Conservation (phyloP, 108 stramenopile genomes). For the Stephanodiscus minutulus region DNA sequence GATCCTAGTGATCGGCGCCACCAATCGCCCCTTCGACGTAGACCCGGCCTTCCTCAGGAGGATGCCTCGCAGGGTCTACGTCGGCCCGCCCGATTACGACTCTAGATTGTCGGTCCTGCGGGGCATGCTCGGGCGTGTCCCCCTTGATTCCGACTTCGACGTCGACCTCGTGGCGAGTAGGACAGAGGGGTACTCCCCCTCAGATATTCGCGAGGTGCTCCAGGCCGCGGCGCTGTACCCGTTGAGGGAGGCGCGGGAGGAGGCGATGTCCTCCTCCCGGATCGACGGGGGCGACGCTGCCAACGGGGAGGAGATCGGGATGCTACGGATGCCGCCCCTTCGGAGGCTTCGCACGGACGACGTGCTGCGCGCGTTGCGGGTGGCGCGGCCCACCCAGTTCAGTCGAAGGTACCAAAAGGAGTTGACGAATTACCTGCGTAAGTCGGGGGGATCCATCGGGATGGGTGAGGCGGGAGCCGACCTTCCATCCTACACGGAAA, state of each 20-base stretch:
- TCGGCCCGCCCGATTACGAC: conserved; percentile 81
- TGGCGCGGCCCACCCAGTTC: conserved; percentile 55
- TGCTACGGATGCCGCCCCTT: conserved; percentile 28
- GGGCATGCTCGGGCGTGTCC: conserved; percentile 42
- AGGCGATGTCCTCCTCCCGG: conserved; percentile 16
- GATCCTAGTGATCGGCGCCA: conserved; percentile 80
- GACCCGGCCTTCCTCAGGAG: conserved; percentile 91
- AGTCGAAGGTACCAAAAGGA: conserved; percentile 40
- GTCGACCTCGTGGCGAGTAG: conserved; percentile 37
- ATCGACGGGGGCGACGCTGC: background rate
- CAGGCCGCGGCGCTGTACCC: conserved; percentile 63
- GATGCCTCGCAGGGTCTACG: conserved; percentile 79
- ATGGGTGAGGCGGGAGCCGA: background rate
- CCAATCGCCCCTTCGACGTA: conserved; percentile 95
- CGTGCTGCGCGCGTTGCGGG: conserved; percentile 50
- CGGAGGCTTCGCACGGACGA: conserved; percentile 57
- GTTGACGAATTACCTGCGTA: conserved; percentile 38
- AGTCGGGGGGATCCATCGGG: conserved; percentile 21
- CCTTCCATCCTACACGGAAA: conserved; percentile 8
- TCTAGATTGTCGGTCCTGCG: conserved; percentile 71
- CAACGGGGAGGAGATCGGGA: background rate
- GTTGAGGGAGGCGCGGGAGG: conserved; percentile 51
- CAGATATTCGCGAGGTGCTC: conserved; percentile 74
- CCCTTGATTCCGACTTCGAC: conserved; percentile 43
- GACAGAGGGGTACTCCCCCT: conserved; percentile 71